These are phyloP conservation scores for Ceratocystis destructans DNA, from an alignment of 2,329 filamentous ascomycete genomes.

Conservation along the genomic window DNA sequence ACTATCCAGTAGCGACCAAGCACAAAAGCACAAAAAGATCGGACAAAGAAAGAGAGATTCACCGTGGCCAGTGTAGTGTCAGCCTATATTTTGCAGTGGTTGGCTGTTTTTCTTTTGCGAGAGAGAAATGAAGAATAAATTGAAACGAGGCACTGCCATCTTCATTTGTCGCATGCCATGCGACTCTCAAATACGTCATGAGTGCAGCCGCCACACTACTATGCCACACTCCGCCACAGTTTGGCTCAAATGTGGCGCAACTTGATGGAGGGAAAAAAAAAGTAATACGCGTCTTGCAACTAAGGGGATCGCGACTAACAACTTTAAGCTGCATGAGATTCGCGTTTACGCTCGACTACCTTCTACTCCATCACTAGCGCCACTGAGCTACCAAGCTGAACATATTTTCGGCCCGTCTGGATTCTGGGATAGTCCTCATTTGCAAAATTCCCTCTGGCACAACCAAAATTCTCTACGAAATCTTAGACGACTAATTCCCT, in stretches of 20 bases:
- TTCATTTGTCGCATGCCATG: background rate
- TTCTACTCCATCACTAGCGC: background rate
- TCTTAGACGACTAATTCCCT: background rate
- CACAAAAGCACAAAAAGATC: background rate
- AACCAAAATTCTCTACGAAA: background rate
- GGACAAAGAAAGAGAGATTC: background rate
- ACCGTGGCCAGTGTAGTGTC: no score
- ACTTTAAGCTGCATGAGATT: background rate
- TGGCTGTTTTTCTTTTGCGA: background rate
- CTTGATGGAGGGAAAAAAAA: background rate
- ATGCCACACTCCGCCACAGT: background rate
- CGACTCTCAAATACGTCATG: constrained; percentile 7
- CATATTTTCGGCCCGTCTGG: background rate
- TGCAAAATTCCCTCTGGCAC: background rate
- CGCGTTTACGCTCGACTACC: background rate
- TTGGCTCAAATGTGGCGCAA: background rate
- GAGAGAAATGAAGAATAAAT: background rate
- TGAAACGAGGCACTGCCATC: background rate
- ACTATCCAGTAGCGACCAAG: background rate
- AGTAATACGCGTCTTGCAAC: background rate
- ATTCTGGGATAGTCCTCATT: background rate
- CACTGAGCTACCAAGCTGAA: no score
- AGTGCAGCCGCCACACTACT: background rate
- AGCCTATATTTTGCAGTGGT: background rate
- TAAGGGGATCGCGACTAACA: background rate